These are phyloP conservation scores for Vigna mungo DNA, from an alignment of 306 rosid genomes.

Conservation along the genomic window DNA sequence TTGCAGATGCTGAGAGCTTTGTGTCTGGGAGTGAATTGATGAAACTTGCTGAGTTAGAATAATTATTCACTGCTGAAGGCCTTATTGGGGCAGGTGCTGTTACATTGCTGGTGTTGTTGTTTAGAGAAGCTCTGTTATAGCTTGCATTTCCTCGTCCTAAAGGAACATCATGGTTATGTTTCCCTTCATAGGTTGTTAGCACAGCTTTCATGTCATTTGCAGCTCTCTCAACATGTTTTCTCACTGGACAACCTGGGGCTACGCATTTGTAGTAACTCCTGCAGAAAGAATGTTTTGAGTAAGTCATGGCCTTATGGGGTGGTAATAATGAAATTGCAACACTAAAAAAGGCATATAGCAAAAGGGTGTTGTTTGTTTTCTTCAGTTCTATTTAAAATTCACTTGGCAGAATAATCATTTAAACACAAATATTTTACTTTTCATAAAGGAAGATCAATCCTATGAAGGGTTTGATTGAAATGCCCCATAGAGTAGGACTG, in stretches of 20 bases:
- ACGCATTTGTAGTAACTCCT: constrained; percentile 90
- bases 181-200: constrained; percentile 86
- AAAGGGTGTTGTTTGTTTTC: background rate
- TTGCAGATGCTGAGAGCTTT: constrained; percentile 25
- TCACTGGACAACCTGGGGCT: constrained; percentile 59
- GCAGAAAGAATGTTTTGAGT: background rate
- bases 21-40: constrained; percentile 35
- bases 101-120: background rate
- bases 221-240: constrained; percentile 83
- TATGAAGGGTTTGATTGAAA: background rate
- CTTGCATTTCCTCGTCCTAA: constrained; percentile 64
- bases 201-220: constrained; percentile 71
- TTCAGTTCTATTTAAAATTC: background rate
- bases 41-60: constrained; percentile 38
- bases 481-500: background rate
- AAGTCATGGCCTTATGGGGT: constrained; percentile 1
- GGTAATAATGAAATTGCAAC: background rate
- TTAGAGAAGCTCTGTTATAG: constrained; percentile 36
- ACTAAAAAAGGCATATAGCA: background rate
- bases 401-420: background rate
- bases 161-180: constrained; percentile 80
- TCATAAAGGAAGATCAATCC: background rate
- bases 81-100: constrained; percentile 37
- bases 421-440: background rate
- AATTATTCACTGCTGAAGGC: constrained; percentile 42